Conservation (phyloP, 768 basidiomycete species). For the Pleurotus sapidus region DNA sequence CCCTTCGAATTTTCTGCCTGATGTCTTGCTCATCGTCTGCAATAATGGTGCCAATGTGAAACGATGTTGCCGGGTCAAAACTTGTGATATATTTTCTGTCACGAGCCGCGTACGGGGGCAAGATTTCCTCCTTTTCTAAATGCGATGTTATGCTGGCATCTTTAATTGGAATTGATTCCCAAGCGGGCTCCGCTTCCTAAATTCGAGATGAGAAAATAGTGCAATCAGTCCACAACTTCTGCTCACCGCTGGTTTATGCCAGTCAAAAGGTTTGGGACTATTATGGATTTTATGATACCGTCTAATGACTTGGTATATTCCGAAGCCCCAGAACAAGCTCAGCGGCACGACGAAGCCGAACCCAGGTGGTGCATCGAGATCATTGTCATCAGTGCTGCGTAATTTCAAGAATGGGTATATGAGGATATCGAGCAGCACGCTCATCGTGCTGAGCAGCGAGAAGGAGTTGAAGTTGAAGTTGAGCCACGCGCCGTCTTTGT, state of each 20-base stretch:
- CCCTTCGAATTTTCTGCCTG: conserved; percentile 61
- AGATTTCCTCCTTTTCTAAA: conserved; percentile 47
- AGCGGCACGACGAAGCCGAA: conserved; percentile 67
- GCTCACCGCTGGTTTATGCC: conserved; percentile 55
- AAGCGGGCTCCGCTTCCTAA: conserved; percentile 61
- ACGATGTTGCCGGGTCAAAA: conserved; percentile 87
- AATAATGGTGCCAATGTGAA: conserved; percentile 74
- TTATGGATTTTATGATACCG: conserved; percentile 75
- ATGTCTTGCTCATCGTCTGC: conserved; percentile 79
- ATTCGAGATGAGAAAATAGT: background rate
- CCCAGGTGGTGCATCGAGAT: conserved; percentile 44
- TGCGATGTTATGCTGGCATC: conserved; percentile 69
- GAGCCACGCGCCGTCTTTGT: conserved; percentile 21
- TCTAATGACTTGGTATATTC: conserved; percentile 76
- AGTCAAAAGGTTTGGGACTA: conserved; percentile 66
- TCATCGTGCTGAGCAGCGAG: conserved; percentile 28
- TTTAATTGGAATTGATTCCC: conserved; percentile 49
- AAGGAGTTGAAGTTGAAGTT: conserved; percentile 3
- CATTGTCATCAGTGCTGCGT: conserved; percentile 44
- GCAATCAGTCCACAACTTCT: background rate
- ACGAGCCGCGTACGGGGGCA: conserved; percentile 41
- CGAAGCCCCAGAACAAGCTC: conserved; percentile 68
- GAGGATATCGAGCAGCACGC: conserved; percentile 43
- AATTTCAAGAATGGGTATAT: conserved; percentile 50
- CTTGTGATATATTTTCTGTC: conserved; percentile 78